These are phyloP conservation scores for Pneumocystis jirovecii DNA, from an alignment of 1,139 yeast genomes.

Conservation along the genomic window DNA sequence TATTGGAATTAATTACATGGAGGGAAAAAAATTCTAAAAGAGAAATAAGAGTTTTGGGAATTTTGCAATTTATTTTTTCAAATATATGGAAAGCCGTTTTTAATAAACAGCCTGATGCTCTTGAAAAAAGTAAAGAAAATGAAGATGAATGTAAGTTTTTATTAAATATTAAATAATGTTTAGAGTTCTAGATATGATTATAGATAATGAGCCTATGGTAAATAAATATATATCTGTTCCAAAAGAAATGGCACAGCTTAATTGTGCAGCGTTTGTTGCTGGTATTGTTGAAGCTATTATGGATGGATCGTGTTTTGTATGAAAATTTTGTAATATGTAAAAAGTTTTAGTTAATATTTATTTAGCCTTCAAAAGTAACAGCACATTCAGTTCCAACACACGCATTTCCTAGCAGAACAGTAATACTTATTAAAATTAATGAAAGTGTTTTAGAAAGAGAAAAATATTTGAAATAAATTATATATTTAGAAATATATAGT, in stretches of 20 bases:
- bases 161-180: not conserved
- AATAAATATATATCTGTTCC: constrained; percentile 70
- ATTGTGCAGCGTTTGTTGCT: constrained; percentile 75
- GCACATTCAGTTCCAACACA: constrained; percentile 74
- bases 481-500: not conserved
- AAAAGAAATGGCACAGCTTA: constrained; percentile 60
- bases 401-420: constrained; percentile 54
- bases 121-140: constrained; percentile 74
- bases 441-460: constrained; percentile 18
- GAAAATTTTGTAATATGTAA: not conserved
- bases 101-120: constrained; percentile 70
- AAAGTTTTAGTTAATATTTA: not conserved
- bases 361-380: constrained; percentile 52
- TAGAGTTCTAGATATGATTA: constrained; percentile 36
- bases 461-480: constrained; percentile 10
- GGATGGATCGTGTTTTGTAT: constrained; percentile 52
- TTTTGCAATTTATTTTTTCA: constrained; percentile 71
- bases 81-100: constrained; percentile 70
- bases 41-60: constrained; percentile 58
- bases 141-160: constrained; percentile 54
- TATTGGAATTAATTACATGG: constrained; percentile 42
- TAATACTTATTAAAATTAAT: constrained; percentile 61
- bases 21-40: constrained; percentile 56
- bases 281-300: constrained; percentile 85
- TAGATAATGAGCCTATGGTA: constrained; percentile 65